Conservation (phyloP, 495 filamentous ascomycete species). For the Penicillium diatomitis region DNA sequence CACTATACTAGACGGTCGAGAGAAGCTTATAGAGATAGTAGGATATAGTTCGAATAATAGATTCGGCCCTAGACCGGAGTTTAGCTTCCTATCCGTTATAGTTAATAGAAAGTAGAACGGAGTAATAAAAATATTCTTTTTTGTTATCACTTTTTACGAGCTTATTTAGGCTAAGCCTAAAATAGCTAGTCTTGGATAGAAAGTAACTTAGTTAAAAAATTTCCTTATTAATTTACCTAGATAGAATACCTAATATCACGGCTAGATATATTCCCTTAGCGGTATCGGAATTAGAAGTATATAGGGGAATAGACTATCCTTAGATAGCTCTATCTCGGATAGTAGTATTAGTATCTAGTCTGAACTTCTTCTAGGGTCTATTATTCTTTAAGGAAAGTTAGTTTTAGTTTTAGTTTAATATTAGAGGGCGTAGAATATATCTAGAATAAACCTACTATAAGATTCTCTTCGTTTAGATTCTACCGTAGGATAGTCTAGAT, state of each 20-base stretch:
- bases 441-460: neutral
- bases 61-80: neutral
- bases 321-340: neutral
- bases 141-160: slow-evolving; percentile 13
- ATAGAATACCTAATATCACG: slow-evolving; percentile 17
- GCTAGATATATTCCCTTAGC: slow-evolving; percentile 11
- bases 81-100: neutral
- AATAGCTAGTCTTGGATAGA: neutral
- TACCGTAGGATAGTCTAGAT: neutral
- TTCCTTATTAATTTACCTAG: slow-evolving; percentile 13
- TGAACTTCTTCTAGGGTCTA: slow-evolving; percentile 1
- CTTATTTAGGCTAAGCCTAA: slow-evolving; percentile 7
- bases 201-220: slow-evolving; percentile 21
- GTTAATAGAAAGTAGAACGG: slow-evolving; percentile 15
- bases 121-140: slow-evolving; percentile 18
- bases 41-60: neutral
- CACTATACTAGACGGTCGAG: neutral
- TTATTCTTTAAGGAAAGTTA: neutral
- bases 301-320: neutral
- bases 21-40: neutral
- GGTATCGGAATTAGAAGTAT: slow-evolving; percentile 3
- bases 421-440: too few species aligned
- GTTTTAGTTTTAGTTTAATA: neutral
- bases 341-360: neutral
- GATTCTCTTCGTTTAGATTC: neutral